These are phyloP conservation scores for Iodosphaeria phyllophila DNA, from an alignment of 2,329 filamentous ascomycete genomes.

Conservation along the genomic window DNA sequence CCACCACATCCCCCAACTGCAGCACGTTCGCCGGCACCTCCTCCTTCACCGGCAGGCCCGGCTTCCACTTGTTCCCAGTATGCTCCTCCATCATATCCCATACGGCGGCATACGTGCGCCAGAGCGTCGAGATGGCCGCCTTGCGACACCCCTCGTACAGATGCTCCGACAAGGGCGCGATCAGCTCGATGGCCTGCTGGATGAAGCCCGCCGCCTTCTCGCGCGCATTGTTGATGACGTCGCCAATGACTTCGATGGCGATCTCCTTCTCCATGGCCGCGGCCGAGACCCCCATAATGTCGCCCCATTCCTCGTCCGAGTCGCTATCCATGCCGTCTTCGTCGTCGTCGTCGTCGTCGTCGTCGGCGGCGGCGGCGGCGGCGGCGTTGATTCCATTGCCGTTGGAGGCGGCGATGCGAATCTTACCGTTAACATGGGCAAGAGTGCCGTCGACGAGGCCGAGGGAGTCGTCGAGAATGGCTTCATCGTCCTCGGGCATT, in stretches of 20 bases:
- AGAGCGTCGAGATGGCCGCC: slow-evolving; percentile 76
- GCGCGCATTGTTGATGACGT: slow-evolving; percentile 61
- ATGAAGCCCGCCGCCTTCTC: slow-evolving; percentile 44
- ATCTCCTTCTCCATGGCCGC: slow-evolving; percentile 95
- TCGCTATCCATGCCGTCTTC: slow-evolving; percentile 35
- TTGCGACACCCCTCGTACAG: slow-evolving; percentile 86
- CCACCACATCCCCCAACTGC: slow-evolving; percentile 72
- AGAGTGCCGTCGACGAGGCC: slow-evolving; percentile 21
- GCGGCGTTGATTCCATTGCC: slow-evolving; percentile 37
- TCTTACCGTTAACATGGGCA: slow-evolving; percentile 63
- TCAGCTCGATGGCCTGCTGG: slow-evolving; percentile 68
- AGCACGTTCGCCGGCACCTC: slow-evolving; percentile 62
- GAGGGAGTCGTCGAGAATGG: slow-evolving; percentile 41
- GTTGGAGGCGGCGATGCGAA: slow-evolving; percentile 46
- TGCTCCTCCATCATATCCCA: slow-evolving; percentile 75
- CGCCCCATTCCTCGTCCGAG: slow-evolving; percentile 70
- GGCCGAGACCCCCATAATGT: slow-evolving; percentile 68
- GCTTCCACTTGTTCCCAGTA: slow-evolving; percentile 66
- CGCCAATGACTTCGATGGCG: slow-evolving; percentile 83
- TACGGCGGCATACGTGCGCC: slow-evolving; percentile 82
- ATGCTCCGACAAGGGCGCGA: slow-evolving; percentile 70
- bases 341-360: slow-evolving; percentile 71
- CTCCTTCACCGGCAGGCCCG: slow-evolving; percentile 68
- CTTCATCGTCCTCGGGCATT: slow-evolving; percentile 74
- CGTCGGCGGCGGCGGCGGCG: slow-evolving; percentile 38